A percentile compares a stretch with the other conserved stretches of the same genome.
Conservation (phyloP, 495 filamentous ascomycete species). For the Barbatosphaeria neglecta region DNA sequence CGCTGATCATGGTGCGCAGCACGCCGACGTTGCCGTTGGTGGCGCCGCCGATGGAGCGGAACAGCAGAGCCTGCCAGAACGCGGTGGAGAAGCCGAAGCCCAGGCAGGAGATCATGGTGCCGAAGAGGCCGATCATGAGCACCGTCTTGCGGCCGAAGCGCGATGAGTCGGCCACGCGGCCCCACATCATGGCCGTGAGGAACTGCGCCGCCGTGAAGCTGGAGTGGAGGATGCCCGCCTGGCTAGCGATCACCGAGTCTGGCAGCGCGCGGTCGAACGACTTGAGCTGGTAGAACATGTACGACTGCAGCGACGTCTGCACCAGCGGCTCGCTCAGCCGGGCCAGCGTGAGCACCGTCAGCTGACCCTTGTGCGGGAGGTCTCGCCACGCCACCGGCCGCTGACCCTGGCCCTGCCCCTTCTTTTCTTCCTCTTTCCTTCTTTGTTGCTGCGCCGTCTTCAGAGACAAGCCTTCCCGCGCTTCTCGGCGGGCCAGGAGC, state of each 20-base stretch:
- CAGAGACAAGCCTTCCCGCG: no score
- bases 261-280: conserved; percentile 56
- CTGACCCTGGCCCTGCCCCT: neutral
- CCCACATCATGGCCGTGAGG: conserved; percentile 77
- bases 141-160: conserved; percentile 65
- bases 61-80: conserved; percentile 63
- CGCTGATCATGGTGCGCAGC: conserved; percentile 70
- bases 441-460: no score
- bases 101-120: conserved; percentile 56
- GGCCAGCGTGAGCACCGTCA: conserved; percentile 61
- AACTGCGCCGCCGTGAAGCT: conserved; percentile 77
- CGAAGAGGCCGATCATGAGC: conserved; percentile 60
- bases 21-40: conserved; percentile 79
- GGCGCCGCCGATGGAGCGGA: conserved; percentile 60
- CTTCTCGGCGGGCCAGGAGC: neutral
- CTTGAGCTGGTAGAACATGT: conserved; percentile 71
- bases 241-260: conserved; percentile 58
- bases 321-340: conserved; percentile 70
- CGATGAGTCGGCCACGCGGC: conserved; percentile 59
- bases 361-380: conserved; percentile 62
- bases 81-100: conserved; percentile 71
- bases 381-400: conserved; percentile 50
- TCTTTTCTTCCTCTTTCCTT: neutral
- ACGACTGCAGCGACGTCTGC: conserved; percentile 62
- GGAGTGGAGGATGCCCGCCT: conserved; percentile 68